Conservation (phyloP, 441 rosid species). For the Syzygium malaccense region DNA sequence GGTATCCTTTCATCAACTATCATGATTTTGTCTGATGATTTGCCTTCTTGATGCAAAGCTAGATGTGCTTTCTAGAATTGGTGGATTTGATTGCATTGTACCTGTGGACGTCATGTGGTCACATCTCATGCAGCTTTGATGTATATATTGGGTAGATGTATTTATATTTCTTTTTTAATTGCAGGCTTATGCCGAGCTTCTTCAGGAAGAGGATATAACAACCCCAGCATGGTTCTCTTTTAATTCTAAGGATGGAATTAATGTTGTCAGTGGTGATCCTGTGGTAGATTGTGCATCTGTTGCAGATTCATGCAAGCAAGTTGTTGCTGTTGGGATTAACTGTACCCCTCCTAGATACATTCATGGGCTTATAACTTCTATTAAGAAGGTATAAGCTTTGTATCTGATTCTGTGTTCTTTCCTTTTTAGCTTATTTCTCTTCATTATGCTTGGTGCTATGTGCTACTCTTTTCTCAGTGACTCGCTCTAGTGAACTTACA, state of each 20-base stretch:
- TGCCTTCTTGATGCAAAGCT: neutral
- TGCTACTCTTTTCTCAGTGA: neutral
- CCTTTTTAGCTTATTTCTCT: neutral
- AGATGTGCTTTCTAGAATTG: neutral
- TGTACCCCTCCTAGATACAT: conserved; percentile 80
- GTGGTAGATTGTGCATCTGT: conserved; percentile 54
- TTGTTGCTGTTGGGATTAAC: conserved; percentile 75
- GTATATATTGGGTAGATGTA: neutral
- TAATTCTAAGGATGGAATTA: conserved; percentile 61
- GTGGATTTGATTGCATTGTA: neutral
- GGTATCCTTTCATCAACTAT: neutral
- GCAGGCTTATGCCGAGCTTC: conserved; percentile 86
- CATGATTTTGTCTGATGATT: neutral
- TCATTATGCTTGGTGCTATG: neutral
- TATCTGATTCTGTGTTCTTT: neutral
- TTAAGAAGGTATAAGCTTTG: conserved; percentile 29
- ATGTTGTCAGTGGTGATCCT: conserved; percentile 70
- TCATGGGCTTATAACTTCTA: conserved; percentile 44
- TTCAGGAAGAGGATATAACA: conserved; percentile 48
- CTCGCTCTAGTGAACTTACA: neutral
- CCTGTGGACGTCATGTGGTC: neutral
- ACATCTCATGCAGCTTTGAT: neutral
- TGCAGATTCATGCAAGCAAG: conserved; percentile 69
- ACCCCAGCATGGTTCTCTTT: conserved; percentile 86
- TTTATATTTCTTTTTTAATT: neutral